Evolutionary conservation across 2,329 filamentous ascomycete genomes (phyloP), one percentile per base, ranked within the genome.

Genomic region (Ascomycota sp.): DNA sequence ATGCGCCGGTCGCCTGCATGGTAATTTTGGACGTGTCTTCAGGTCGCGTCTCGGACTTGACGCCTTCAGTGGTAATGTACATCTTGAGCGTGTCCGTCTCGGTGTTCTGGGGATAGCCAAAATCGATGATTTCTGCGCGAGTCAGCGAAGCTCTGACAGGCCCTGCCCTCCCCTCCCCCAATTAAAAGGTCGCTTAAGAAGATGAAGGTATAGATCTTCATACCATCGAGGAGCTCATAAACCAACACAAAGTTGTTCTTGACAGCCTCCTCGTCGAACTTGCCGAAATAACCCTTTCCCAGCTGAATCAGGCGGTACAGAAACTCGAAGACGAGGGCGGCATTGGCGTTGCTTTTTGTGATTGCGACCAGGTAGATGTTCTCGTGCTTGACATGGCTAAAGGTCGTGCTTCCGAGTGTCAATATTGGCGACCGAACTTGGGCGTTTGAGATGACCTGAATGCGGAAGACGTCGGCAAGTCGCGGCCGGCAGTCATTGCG

Each of bases 221-320:
- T 51, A 89, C 81, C 81, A 55, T 98, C 89, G 36, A 98, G 61
- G 37, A 98, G 68, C 65, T 98, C 89, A 57, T 98, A 98, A 29
- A 98, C 83, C 43, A 98, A 65, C 42, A 98, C 89, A 60, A 98
- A 98, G 62, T 98, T 98, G 61, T 93, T 95, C 75, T 98, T 98
- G 46, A 98, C 86, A 37, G 89, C 84, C 60, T 98, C 89, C 64
- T 98, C 89, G 50, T 98, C 89, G 51, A 98, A 92, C 58, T 95
- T 95, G 52, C 80, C 86, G 65, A 98, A 98, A 58, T 98, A 98
- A 37, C 83, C 81, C 59, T 80, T 83, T 30, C 89, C 89, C 42
- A 98, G 64, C 50, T 76, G 70, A 43, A 93, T 80, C 48, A 98
- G 62, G 45, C 84, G 73, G 61, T 95, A 95, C 40, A 98, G 64